Evolutionary conservation across 345 rosid genomes (phyloP).

Genomic region (Hibiscus trionum): DNA sequence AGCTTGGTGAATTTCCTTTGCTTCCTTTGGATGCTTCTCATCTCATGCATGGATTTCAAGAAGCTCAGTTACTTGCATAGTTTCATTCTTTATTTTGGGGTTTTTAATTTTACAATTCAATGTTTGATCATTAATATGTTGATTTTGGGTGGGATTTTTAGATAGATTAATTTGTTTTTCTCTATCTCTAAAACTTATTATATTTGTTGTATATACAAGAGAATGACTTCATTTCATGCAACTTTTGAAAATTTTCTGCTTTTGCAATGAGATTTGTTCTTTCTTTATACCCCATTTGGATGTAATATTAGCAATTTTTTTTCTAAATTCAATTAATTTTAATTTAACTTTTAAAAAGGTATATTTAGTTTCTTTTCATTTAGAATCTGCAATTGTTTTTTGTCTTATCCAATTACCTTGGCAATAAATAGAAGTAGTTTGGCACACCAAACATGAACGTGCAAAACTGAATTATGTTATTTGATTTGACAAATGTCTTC

Average conservation of each 20-base stretch:
- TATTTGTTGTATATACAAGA: constrained; percentile 13
- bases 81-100: background rate
- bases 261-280: background rate
- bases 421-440: background rate
- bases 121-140: background rate
- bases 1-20: constrained; percentile 48
- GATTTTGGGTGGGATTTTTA: no score
- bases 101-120: background rate
- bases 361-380: constrained; percentile 7
- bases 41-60: constrained; percentile 34
- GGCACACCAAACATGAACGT: constrained; percentile 2
- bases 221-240: constrained; percentile 4
- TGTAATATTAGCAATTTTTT: background rate
- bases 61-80: constrained; percentile 20
- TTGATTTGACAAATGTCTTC: background rate
- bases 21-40: constrained; percentile 35
- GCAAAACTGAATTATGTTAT: background rate
- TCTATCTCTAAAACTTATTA: background rate
- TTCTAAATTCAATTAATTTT: background rate
- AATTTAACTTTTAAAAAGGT: background rate
- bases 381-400: background rate
- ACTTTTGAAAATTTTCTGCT: no score
- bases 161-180: background rate
- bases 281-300: background rate
- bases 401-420: background rate